phyloP scores from a whole-genome alignment of 2,329 filamentous ascomycete species.

The Calonectria multiphialidica region DNA sequence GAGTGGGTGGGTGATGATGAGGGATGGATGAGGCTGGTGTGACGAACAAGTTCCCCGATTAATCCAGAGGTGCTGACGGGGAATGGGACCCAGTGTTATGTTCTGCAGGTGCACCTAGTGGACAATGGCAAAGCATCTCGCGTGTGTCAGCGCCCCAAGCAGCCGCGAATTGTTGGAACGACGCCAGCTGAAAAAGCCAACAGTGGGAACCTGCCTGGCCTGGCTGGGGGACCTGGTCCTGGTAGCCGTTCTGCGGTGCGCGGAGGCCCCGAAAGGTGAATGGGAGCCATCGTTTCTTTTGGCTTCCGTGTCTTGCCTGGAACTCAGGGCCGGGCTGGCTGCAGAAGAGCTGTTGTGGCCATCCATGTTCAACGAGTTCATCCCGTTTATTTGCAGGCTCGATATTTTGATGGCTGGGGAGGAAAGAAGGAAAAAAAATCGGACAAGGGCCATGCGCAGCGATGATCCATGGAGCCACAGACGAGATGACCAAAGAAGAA shows the following conservation, averaged over 20 bases:
- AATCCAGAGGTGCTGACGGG: constrained; percentile 20
- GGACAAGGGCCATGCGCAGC: constrained; percentile 14
- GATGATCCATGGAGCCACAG: constrained; percentile 23
- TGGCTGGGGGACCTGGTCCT: constrained; percentile 13
- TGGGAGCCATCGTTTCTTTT: constrained; percentile 1
- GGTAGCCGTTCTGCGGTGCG: neutral
- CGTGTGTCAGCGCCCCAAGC: constrained; percentile 9
- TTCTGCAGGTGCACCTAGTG: constrained; percentile 27
- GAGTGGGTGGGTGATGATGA: constrained; percentile 31
- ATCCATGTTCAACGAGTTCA: constrained; percentile 12
- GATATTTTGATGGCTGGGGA: neutral
- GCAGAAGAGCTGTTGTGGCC: constrained; percentile 1
- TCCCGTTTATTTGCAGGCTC: constrained; percentile 6
- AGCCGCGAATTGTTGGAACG: constrained; percentile 8
- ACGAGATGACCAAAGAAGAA: constrained; percentile 26
- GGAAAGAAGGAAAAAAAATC: constrained; percentile 9
- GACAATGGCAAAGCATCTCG: constrained; percentile 3
- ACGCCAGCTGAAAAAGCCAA: constrained; percentile 24
- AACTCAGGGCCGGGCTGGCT: neutral
- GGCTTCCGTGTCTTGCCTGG: neutral
- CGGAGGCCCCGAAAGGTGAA: neutral
- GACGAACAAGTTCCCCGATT: constrained; percentile 34
- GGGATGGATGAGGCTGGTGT: constrained; percentile 35
- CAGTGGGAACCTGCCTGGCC: neutral
- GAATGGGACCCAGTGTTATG: constrained; percentile 18